Base-by-base conservation (phyloP, 106 monocot genomes). In the Dendrobium officinale region DNA sequence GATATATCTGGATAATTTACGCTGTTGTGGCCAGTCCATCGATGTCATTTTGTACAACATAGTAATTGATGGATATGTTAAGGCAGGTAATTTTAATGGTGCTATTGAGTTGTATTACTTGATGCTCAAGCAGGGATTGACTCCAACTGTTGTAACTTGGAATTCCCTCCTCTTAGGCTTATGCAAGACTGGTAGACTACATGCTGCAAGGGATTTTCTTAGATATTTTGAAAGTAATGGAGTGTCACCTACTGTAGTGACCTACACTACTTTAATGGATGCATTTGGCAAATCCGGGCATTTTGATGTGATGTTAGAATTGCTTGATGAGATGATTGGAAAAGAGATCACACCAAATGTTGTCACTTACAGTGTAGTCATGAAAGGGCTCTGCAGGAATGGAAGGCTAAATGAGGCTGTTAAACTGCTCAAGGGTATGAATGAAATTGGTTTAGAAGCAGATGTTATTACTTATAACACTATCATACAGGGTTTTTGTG, bases 231-330 rank as follows among this genome's bases (percentile, higher is more conserved):
- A 77, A 67, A 68, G 72, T 51, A 79, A 85, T 78, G 87, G 79
- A 8, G 42, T 91, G 56, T 29, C 64, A 75, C 94, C 94, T 33
- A 95, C 85, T 56, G 81, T 67, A 73, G 85, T 95, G 80, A 92
- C 92, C 4, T 95, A 92, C 72, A 95, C 92, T 1, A 95, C 84
- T 58, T 74, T 95, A 49, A 85, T 92, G 85, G 88, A 95, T 88
- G 92, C 88, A 48, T 88, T 85, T 79, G 82, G 83, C 79, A 58
- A 43, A 76, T 79, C 42, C 40, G 83, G 85, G 5, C 75, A 88
- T 70, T 33, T 87, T 78, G 80, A 81, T 78, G 75, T 66, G 15
- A 84, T 87, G 83, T 37, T 81, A 9, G 77, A 83, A 49, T 84
- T 95, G 20, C 82, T 86, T 40, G 49, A 88, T 84, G 90, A 92